Conservation (phyloP, 1,284 basidiomycete species). For the Fomitopsis palustris region DNA sequence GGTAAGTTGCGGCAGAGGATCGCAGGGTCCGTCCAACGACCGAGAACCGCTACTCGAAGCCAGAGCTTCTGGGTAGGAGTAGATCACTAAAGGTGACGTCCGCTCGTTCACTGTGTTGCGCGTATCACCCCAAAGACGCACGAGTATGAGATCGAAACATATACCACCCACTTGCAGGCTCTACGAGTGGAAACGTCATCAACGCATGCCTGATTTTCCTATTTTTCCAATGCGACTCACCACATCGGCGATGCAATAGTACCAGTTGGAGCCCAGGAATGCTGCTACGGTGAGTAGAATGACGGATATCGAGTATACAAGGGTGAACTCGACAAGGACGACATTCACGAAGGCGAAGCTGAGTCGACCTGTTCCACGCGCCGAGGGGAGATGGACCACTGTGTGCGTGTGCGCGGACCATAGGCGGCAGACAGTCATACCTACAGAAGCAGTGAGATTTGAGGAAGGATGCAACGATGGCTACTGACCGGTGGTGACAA, state of each 20-base stretch:
- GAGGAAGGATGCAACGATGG: not conserved
- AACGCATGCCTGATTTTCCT: too few species aligned
- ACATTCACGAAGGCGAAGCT: not conserved
- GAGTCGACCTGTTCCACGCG: not conserved
- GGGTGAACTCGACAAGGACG: not conserved
- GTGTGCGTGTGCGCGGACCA: not conserved
- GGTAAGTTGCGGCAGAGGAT: too few species aligned
- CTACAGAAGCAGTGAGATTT: not conserved
- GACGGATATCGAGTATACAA: not conserved
- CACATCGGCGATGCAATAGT: not conserved
- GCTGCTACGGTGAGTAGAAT: not conserved
- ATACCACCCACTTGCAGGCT: not conserved
- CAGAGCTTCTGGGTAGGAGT: too few species aligned
- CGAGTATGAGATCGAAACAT: not conserved
- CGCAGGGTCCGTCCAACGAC: too few species aligned
- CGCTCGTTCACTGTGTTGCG: not conserved
- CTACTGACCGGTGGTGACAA: not conserved
- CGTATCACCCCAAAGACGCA: not conserved
- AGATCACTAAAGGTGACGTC: not conserved
- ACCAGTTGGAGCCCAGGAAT: not conserved
- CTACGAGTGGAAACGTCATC: too few species aligned
- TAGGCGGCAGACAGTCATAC: not conserved
- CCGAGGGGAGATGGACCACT: not conserved
- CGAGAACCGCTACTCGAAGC: too few species aligned
- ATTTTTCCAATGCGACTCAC: not conserved